A percentile compares a stretch with the other conserved stretches of the same genome.
These are phyloP conservation scores for Melaleuca quinquenervia DNA, from an alignment of 345 rosid species.

Conservation along the genomic window DNA sequence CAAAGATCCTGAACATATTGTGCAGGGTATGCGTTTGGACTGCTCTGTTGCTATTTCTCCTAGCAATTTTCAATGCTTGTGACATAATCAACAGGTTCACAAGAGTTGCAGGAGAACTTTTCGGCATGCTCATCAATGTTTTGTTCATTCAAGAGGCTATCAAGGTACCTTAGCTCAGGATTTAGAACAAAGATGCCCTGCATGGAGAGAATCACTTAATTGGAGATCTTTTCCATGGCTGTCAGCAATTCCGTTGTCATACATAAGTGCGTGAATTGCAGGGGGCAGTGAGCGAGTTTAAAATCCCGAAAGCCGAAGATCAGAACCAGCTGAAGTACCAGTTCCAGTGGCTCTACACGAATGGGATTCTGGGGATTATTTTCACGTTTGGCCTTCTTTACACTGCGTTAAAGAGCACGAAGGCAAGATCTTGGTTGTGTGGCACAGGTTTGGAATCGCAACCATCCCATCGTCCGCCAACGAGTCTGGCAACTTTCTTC, in stretches of 20 bases:
- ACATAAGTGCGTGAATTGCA: constrained; percentile 2
- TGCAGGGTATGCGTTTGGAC: constrained; percentile 94
- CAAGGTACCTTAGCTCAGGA: constrained; percentile 22
- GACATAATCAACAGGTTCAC: constrained; percentile 66
- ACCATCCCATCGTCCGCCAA: background rate
- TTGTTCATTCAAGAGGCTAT: constrained; percentile 82
- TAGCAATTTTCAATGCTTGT: constrained; percentile 53
- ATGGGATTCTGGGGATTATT: constrained; percentile 62
- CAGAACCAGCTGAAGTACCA: constrained; percentile 27
- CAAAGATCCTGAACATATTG: background rate
- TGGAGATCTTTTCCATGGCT: background rate
- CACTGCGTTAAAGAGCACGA: constrained; percentile 49
- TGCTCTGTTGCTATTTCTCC: constrained; percentile 53
- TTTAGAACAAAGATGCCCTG: background rate
- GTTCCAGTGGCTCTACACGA: constrained; percentile 45
- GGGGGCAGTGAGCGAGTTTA: constrained; percentile 61
- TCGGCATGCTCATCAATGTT: constrained; percentile 74
- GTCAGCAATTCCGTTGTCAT: background rate
- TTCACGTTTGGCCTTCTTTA: constrained; percentile 50
- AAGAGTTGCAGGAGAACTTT: constrained; percentile 72
- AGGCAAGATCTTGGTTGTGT: constrained; percentile 59
- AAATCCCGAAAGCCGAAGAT: constrained; percentile 22
- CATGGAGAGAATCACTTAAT: background rate
- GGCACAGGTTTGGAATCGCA: constrained; percentile 33
- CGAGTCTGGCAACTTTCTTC: background rate